Conservation (phyloP, 495 filamentous ascomycete species). For the Saxophila tyrrhenica region DNA sequence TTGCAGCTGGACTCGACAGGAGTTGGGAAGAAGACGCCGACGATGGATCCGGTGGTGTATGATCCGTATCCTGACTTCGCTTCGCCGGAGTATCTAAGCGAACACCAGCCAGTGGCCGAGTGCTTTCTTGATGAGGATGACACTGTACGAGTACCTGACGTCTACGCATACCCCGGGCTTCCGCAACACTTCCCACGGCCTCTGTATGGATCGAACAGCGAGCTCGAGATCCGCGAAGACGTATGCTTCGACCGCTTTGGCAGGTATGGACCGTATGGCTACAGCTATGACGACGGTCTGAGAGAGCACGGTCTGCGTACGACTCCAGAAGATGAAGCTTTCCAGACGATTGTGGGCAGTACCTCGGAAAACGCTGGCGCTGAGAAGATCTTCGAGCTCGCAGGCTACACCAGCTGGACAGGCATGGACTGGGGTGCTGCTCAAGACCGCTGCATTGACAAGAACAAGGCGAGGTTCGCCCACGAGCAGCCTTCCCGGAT, state of each 20-base stretch:
- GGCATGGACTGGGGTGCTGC: conserved; percentile 28
- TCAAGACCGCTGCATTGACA: conserved; percentile 30
- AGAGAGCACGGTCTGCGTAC: conserved; percentile 26
- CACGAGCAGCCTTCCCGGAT: conserved; percentile 17
- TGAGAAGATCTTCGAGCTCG: conserved; percentile 25
- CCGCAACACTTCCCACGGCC: conserved; percentile 30
- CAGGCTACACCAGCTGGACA: conserved; percentile 28
- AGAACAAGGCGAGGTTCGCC: conserved; percentile 31
- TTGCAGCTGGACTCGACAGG: not conserved
- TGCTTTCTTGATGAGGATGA: conserved; percentile 31
- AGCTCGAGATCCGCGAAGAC: conserved; percentile 28
- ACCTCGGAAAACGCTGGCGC: conserved; percentile 25
- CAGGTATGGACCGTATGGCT: conserved; percentile 31
- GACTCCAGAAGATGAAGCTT: not conserved
- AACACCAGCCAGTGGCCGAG: conserved; percentile 24
- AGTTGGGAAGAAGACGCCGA: conserved; percentile 18
- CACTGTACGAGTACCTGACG: conserved; percentile 24
- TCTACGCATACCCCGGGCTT: conserved; percentile 33
- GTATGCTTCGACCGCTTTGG: conserved; percentile 35
- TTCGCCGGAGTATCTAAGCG: conserved; percentile 22
- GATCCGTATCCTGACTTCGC: conserved; percentile 30
- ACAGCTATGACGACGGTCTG: conserved; percentile 26
- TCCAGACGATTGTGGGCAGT: conserved; percentile 8
- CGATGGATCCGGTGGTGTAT: conserved; percentile 27
- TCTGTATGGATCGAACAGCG: conserved; percentile 29